Percentiles rank a stretch among this genome's conserved stretches.
Evolutionary conservation across 805 yeast genomes (phyloP).

Genomic region (Wickerhamomyces sydowiorum): DNA sequence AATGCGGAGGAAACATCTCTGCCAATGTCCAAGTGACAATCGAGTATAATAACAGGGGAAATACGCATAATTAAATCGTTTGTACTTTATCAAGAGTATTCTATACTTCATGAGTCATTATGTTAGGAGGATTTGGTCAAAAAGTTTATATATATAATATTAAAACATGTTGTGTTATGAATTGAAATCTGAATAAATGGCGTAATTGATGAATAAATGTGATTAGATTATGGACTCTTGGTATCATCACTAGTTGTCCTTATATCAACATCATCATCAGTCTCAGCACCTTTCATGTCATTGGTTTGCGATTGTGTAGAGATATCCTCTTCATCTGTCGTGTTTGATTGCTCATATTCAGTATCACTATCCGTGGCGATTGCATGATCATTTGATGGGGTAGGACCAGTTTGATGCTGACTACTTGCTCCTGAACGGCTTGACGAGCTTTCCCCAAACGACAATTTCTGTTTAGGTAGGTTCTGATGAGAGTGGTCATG

Average conservation of each 20-base stretch:
- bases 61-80: too few relatives aligned
- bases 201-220: too few relatives aligned
- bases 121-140: too few relatives aligned
- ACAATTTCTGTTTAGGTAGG: constrained; percentile 16
- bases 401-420: neutral
- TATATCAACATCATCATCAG: constrained; percentile 10
- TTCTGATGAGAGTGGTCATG: neutral
- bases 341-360: constrained; percentile 8
- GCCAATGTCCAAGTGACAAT: too few relatives aligned
- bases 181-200: too few relatives aligned
- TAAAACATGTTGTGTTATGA: neutral
- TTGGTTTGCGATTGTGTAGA: neutral
- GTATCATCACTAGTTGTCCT: constrained; percentile 10
- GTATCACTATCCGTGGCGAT: constrained; percentile 14
- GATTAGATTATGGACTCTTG: too few relatives aligned
- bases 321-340: neutral
- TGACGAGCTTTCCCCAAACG: constrained; percentile 16
- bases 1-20: too few relatives aligned
- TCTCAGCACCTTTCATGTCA: constrained; percentile 7
- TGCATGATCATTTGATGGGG: constrained; percentile 5
- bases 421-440: neutral
- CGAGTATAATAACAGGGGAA: too few relatives aligned
- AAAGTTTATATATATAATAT: too few relatives aligned
- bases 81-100: too few relatives aligned
- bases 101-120: too few relatives aligned